A percentile compares a stretch with the other conserved stretches of the same genome.
Evolutionary conservation across 164 flowering plant genomes (phyloP).

Genomic region (Warburgia ugandensis): DNA sequence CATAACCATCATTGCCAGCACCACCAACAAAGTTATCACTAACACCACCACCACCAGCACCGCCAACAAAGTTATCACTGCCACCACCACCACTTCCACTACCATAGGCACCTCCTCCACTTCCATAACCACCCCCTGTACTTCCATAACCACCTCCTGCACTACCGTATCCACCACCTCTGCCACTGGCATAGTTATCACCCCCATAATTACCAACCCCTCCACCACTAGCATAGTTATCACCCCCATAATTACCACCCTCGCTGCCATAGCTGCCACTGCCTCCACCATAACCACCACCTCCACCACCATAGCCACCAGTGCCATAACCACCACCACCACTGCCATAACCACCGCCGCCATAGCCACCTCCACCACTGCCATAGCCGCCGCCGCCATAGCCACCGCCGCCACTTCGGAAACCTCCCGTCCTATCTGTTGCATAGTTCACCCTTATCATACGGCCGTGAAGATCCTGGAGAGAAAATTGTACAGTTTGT

Average conservation of each 20-base stretch:
- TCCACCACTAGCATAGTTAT: too few relatives aligned
- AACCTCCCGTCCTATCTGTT: constrained; percentile 37
- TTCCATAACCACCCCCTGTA: not conserved
- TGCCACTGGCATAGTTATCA: too few relatives aligned
- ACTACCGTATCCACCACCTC: too few relatives aligned
- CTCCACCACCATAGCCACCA: not conserved
- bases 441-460: constrained; percentile 69
- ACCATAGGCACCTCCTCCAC: constrained; percentile 1
- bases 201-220: too few relatives aligned
- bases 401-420: constrained; percentile 11
- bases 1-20: constrained; percentile 4
- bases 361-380: not conserved
- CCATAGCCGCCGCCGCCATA: not conserved
- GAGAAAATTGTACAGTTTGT: too few relatives aligned
- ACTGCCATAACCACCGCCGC: not conserved
- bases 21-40: constrained; percentile 11
- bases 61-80: not conserved
- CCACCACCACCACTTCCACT: constrained; percentile 5
- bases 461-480: constrained; percentile 80
- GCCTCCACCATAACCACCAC: not conserved
- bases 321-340: not conserved
- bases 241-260: not conserved
- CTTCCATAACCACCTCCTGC: too few relatives aligned
- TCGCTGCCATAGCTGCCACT: too few relatives aligned
- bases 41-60: constrained; percentile 7